Evolutionary conservation across 352 stramenopile genomes (phyloP).

Genomic region (Phytophthora colocasiae): DNA sequence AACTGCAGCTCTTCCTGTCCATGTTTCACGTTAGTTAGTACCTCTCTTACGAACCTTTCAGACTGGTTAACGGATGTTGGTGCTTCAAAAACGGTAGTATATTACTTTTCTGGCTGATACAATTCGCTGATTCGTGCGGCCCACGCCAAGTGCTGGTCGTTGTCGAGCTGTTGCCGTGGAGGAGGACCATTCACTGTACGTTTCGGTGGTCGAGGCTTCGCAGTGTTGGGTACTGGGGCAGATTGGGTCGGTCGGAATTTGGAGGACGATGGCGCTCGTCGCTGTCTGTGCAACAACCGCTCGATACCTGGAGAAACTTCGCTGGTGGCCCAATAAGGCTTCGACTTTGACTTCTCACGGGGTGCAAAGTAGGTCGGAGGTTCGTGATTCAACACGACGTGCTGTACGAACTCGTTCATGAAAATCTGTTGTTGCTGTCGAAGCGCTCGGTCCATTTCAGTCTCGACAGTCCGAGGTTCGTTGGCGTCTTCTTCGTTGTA

Average conservation of each 20-base stretch:
- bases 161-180: constrained; percentile 31
- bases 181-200: constrained; percentile 7
- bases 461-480: constrained; percentile 17
- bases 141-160: constrained; percentile 63
- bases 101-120: constrained; percentile 41
- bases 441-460: constrained; percentile 38
- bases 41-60: not conserved
- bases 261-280: constrained; percentile 19
- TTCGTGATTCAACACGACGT: constrained; percentile 38
- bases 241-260: constrained; percentile 4
- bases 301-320: constrained; percentile 37
- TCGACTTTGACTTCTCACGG: constrained; percentile 1
- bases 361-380: too few relatives aligned
- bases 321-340: constrained; percentile 30
- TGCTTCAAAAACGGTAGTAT: constrained; percentile 6
- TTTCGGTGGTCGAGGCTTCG: not conserved
- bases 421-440: constrained; percentile 62
- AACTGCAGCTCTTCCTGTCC: constrained; percentile 65
- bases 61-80: not conserved
- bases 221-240: constrained; percentile 4
- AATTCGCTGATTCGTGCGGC: constrained; percentile 61
- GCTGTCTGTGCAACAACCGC: constrained; percentile 31
- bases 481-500: constrained; percentile 21
- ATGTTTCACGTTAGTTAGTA: constrained; percentile 57
- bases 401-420: constrained; percentile 62